Evolutionary conservation across 306 rosid genomes (phyloP).

Genomic region (Castanea sativa): DNA sequence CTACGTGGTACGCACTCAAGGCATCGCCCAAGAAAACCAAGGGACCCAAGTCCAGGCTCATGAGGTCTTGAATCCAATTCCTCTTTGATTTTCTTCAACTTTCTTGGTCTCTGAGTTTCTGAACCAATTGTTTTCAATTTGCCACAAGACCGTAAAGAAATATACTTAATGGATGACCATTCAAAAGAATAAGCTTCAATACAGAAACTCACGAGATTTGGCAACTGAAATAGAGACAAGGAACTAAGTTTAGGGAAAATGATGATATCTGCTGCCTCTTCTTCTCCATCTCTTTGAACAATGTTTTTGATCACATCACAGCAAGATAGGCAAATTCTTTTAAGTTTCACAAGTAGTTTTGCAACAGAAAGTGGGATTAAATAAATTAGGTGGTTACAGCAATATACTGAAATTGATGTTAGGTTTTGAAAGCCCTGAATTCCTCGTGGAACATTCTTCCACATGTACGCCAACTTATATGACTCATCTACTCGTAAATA

Average conservation of each 20-base stretch:
- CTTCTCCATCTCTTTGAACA: neutral
- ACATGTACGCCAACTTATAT: too few species aligned
- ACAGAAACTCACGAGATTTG: too few species aligned
- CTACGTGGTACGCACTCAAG: neutral
- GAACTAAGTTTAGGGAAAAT: too few species aligned
- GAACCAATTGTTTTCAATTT: neutral
- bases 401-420: too few species aligned
- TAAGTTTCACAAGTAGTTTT: neutral
- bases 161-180: neutral
- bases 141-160: fast-evolving
- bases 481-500: fast-evolving
- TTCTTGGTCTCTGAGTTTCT: neutral
- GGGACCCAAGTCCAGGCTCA: neutral
- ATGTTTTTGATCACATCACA: neutral
- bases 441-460: too few species aligned
- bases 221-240: too few species aligned
- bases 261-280: neutral
- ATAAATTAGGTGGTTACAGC: neutral
- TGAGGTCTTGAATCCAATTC: neutral
- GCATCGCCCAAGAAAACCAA: neutral
- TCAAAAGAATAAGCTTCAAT: neutral
- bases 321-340: fast-evolving
- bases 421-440: too few species aligned
- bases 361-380: neutral
- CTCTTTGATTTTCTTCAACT: neutral